These are phyloP conservation scores for Gnomoniopsis smithogilvyi DNA, from an alignment of 2,329 filamentous ascomycete species.

Conservation along the genomic window DNA sequence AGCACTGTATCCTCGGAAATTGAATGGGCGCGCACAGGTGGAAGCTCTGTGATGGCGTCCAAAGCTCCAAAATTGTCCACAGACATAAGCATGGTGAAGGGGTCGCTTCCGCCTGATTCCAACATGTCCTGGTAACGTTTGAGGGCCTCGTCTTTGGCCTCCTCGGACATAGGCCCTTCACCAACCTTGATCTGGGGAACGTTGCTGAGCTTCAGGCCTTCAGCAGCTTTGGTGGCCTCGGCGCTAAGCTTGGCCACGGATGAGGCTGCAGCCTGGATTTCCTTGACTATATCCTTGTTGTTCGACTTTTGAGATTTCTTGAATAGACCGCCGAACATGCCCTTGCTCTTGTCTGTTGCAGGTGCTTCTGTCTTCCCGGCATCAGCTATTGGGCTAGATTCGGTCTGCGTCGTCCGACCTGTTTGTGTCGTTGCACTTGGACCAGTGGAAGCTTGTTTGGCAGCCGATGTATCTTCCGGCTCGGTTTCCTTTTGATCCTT, in stretches of 20 bases:
- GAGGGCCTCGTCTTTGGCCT: neutral
- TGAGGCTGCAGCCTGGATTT: neutral
- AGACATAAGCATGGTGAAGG: neutral
- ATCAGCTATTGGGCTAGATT: neutral
- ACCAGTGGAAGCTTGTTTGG: neutral
- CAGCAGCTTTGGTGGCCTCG: neutral
- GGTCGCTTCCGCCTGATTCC: neutral
- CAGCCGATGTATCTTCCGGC: neutral
- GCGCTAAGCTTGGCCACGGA: neutral
- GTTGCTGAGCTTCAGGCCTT: neutral
- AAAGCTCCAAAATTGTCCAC: neutral
- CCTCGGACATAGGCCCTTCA: neutral
- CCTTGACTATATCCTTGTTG: neutral
- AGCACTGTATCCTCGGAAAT: constrained; percentile 9
- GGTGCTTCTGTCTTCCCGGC: neutral
- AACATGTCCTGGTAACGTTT: neutral
- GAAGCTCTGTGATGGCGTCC: constrained; percentile 6
- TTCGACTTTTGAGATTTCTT: constrained; percentile 1
- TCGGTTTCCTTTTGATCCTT: neutral
- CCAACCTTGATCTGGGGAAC: neutral
- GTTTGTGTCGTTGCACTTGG: neutral
- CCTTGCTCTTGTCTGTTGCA: neutral
- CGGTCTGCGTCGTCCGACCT: neutral
- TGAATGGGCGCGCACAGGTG: constrained; percentile 9
- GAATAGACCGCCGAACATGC: neutral